Evolutionary conservation across 2,329 filamentous ascomycete genomes (phyloP).

Genomic region (Tetracladium maxilliforme): DNA sequence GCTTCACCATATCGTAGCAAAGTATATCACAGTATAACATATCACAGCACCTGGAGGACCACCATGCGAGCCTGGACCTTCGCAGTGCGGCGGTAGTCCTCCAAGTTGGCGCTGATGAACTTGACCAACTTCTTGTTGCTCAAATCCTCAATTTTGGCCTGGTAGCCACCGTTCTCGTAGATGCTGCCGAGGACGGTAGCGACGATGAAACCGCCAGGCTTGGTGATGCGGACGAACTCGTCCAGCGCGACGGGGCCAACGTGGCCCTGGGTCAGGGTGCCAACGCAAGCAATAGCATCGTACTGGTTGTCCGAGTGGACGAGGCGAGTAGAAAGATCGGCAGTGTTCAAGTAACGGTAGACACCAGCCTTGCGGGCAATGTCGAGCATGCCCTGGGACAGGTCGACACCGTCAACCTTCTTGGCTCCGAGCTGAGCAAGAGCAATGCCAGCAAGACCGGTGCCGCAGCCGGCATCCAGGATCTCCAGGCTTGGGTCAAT

Average conservation of each 20-base stretch:
- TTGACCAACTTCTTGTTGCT: too few species aligned
- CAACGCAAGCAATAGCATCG: constrained; percentile 35
- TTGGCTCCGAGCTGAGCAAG: constrained; percentile 25
- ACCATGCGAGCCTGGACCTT: too few species aligned
- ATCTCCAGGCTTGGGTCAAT: too few species aligned
- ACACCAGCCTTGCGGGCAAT: constrained; percentile 30
- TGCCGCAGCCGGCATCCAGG: constrained; percentile 40
- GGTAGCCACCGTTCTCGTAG: constrained; percentile 31
- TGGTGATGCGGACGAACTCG: constrained; percentile 33
- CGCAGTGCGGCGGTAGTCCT: too few species aligned
- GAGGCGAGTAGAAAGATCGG: constrained; percentile 30
- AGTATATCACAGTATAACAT: too few species aligned
- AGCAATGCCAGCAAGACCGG: constrained; percentile 33
- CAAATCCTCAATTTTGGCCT: constrained; percentile 26
- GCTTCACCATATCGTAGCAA: too few species aligned
- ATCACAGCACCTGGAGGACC: too few species aligned
- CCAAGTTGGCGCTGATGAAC: too few species aligned
- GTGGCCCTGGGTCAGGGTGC: constrained; percentile 39
- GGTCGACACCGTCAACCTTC: constrained; percentile 35
- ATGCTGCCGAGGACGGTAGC: constrained; percentile 34
- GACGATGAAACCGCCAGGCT: constrained; percentile 29
- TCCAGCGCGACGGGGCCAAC: constrained; percentile 32
- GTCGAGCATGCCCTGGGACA: constrained; percentile 35
- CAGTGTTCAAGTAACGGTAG: constrained; percentile 27
- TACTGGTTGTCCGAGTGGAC: constrained; percentile 23